phyloP scores from a whole-genome alignment of 495 filamentous ascomycete species.

The Friedmanniomyces endolithicus region DNA sequence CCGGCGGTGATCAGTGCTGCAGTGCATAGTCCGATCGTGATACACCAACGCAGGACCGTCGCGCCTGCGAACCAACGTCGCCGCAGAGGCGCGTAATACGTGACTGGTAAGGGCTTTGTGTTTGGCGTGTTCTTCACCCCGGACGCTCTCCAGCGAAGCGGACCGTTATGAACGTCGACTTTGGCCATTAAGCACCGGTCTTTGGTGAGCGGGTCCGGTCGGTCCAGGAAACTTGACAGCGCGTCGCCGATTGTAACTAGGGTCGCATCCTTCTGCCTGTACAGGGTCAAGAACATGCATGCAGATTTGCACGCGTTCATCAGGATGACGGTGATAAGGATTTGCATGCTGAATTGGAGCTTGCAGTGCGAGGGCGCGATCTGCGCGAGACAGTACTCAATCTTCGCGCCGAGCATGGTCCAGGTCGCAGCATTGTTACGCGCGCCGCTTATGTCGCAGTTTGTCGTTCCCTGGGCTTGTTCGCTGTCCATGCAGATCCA shows the following conservation, averaged over 20 bases:
- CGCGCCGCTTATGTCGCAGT: background rate
- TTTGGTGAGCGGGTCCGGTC: slow-evolving; percentile 9
- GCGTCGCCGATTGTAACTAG: slow-evolving; percentile 44
- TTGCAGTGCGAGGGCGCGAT: slow-evolving; percentile 28
- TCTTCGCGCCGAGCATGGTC: slow-evolving; percentile 13
- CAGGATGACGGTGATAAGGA: slow-evolving; percentile 33
- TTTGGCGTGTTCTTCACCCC: slow-evolving; percentile 14
- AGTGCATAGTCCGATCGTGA: slow-evolving; percentile 15
- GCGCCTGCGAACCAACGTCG: slow-evolving; percentile 1
- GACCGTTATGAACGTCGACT: background rate
- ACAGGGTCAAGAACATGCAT: slow-evolving; percentile 29
- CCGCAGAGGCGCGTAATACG: background rate
- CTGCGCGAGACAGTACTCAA: slow-evolving; percentile 35
- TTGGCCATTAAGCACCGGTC: background rate
- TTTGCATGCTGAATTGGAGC: slow-evolving; percentile 33
- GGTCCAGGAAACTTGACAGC: slow-evolving; percentile 35
- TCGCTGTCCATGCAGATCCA: slow-evolving; percentile 20
- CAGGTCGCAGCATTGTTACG: slow-evolving; percentile 12
- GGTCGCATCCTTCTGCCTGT: slow-evolving; percentile 21
- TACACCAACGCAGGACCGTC: background rate
- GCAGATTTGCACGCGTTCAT: slow-evolving; percentile 32
- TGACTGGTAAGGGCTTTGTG: background rate
- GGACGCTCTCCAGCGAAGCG: slow-evolving; percentile 27
- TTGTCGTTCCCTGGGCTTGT: background rate
- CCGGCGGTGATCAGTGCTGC: background rate